phyloP scores from a whole-genome alignment of 257 asterid genomes.

The Cynanchum wilfordii region DNA sequence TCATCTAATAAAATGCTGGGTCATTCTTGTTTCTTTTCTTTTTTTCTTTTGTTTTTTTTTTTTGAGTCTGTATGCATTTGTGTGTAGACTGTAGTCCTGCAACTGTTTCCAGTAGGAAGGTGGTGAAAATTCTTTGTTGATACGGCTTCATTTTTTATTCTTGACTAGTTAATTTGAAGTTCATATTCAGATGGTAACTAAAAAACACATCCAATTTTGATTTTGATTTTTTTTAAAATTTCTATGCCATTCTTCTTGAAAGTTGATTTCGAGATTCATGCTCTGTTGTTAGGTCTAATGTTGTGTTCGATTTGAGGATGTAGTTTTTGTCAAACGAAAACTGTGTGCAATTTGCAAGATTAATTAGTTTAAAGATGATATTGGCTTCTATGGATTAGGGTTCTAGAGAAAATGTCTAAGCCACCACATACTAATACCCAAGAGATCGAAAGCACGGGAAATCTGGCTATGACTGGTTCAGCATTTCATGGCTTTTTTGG shows the following conservation, averaged over 20 bases:
- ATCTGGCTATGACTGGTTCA: conserved; percentile 1
- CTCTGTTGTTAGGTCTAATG: not conserved
- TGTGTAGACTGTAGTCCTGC: not conserved
- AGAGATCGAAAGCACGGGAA: not conserved
- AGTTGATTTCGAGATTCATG: not conserved
- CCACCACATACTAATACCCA: conserved; percentile 10
- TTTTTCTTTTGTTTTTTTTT: too few species aligned
- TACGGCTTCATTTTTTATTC: not conserved
- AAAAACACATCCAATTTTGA: too few species aligned
- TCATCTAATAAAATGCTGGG: not conserved
- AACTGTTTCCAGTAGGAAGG: not conserved
- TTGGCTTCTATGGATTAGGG: not conserved
- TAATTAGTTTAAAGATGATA: conserved; percentile 1
- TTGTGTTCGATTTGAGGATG: not conserved
- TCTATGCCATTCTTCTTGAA: not conserved
- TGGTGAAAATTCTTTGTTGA: not conserved
- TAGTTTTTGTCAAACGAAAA: not conserved
- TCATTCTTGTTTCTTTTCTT: not conserved
- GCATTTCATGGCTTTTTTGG: conserved; percentile 11
- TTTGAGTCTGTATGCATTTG: not conserved
- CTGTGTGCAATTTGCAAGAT: not conserved
- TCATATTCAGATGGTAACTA: not conserved
- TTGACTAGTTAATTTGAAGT: not conserved
- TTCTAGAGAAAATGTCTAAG: conserved; percentile 1
- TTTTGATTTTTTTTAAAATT: too few species aligned